Base-by-base conservation (phyloP, 2,329 filamentous ascomycete genomes). In the Hirsutella thompsonii region DNA sequence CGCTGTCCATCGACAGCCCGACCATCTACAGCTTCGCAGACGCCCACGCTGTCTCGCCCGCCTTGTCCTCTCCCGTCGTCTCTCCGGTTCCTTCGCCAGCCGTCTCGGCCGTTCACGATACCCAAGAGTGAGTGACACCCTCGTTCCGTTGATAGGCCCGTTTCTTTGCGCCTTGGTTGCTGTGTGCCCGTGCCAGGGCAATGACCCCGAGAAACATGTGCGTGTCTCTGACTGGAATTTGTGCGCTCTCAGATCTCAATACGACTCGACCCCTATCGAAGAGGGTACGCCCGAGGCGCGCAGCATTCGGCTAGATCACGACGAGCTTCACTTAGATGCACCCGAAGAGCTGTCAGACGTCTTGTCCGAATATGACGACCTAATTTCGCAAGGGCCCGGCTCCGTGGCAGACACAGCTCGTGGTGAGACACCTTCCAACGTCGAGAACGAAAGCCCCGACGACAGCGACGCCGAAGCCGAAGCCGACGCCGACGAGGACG, bases 1-100 rank as follows among this genome's bases (percentile, higher is more conserved):
- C 70, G 26, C 70, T 60, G 49, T 71, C 73, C 13, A 55, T 76
- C 41, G 74, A 79, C 55, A 79, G 74, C 54, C 75, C 74, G 45
- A 78, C 73, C 26, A 59, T 79, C 38, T 79, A 79, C 68, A 72
- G 76, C 52, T 76, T 74, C 50, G 23, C 23, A 26, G 23, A 30
- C n/a, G 11, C 35, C 16, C 19, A 19, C 35, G n/a, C 10, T 36
- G 38, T 37, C 6, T 33, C 36, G 20, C 29, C 26, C n/a, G 14
- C 37, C 9, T 13, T 33, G 16, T n/a, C 8, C 6, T 23, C 8
- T 20, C 33, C 19, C 3, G 5, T 13, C n/a, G 11, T 10, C 16
- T 36, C 6, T 33, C 13, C 26, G 21, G 23, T 6, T 26, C 23
- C 23, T 26, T 26, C 23, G 23, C 23, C 23, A 26, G 23, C 23